phyloP scores from a whole-genome alignment of 495 filamentous ascomycete species.

The Neurospora pannonica region DNA sequence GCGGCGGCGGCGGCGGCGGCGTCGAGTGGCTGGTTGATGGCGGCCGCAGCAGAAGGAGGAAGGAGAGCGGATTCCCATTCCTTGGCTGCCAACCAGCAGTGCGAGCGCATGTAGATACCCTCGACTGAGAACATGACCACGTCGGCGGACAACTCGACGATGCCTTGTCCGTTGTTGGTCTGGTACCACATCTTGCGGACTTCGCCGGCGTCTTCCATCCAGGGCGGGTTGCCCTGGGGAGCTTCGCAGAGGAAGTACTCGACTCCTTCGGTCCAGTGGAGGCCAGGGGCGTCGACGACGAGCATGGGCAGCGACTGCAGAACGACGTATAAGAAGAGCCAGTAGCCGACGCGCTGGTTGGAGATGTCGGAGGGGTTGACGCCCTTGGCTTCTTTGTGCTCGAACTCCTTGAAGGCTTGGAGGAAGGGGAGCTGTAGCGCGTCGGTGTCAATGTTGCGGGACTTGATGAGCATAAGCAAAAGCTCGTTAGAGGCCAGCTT shows the following conservation, averaged over 20 bases:
- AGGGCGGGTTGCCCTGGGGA: conserved; percentile 71
- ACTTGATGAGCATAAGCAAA: conserved; percentile 57
- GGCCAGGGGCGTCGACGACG: conserved; percentile 74
- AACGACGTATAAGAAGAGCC: conserved; percentile 90
- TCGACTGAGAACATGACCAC: conserved; percentile 83
- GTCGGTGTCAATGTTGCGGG: conserved; percentile 62
- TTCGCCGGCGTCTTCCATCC: conserved; percentile 64
- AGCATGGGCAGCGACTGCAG: conserved; percentile 85
- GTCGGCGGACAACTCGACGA: conserved; percentile 71
- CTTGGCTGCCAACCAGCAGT: conserved; percentile 83
- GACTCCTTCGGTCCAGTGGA: conserved; percentile 68
- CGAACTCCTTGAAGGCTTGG: conserved; percentile 72
- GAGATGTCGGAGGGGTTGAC: conserved; percentile 61
- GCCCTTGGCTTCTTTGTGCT: conserved; percentile 62
- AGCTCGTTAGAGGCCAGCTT: conserved; percentile 75
- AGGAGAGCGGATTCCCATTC: conserved; percentile 44
- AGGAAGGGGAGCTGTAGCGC: conserved; percentile 57
- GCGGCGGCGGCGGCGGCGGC: neutral
- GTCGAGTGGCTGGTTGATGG: neutral
- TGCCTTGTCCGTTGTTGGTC: conserved; percentile 51
- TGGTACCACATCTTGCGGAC: conserved; percentile 70
- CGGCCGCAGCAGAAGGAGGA: conserved; percentile 1
- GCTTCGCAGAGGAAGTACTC: conserved; percentile 97
- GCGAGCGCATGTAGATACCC: conserved; percentile 78
- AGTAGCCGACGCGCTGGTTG: conserved; percentile 75